Percentiles rank a stretch among this genome's conserved stretches.
Conservation (phyloP, 1,284 basidiomycete genomes). For the Puccinia coronata region DNA sequence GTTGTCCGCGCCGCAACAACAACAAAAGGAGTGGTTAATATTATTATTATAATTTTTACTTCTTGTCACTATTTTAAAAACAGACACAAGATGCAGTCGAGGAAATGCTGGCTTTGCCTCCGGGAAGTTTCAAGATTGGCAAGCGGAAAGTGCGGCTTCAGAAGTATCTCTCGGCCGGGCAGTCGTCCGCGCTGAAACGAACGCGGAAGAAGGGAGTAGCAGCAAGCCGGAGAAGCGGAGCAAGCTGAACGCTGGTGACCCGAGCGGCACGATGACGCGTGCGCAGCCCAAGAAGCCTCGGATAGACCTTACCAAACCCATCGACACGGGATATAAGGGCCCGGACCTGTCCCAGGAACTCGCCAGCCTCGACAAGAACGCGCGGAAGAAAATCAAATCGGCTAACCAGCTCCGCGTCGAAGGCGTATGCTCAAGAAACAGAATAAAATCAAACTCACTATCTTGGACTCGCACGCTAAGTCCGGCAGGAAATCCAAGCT, state of each 20-base stretch:
- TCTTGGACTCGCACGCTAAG: neutral
- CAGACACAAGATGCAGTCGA: slow-evolving; percentile 43
- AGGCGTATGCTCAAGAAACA: slow-evolving; percentile 74
- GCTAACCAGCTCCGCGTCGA: slow-evolving; percentile 75
- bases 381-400: slow-evolving; percentile 77
- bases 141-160: slow-evolving; percentile 45
- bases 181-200: slow-evolving; percentile 27
- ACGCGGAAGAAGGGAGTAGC: too few relatives aligned
- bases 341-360: slow-evolving; percentile 35
- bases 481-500: neutral
- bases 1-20: too few relatives aligned
- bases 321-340: slow-evolving; percentile 28
- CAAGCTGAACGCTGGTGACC: neutral
- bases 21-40: too few relatives aligned
- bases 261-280: neutral
- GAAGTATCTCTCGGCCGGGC: slow-evolving; percentile 29
- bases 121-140: slow-evolving; percentile 39
- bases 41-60: neutral
- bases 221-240: too few relatives aligned
- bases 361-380: slow-evolving; percentile 74
- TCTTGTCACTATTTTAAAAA: neutral
- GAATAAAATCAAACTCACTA: slow-evolving; percentile 24
- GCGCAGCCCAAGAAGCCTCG: neutral
- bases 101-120: slow-evolving; percentile 44
- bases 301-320: slow-evolving; percentile 18